phyloP scores from a whole-genome alignment of 371 early-diverging fungal genomes.

The Mucor piriformis region DNA sequence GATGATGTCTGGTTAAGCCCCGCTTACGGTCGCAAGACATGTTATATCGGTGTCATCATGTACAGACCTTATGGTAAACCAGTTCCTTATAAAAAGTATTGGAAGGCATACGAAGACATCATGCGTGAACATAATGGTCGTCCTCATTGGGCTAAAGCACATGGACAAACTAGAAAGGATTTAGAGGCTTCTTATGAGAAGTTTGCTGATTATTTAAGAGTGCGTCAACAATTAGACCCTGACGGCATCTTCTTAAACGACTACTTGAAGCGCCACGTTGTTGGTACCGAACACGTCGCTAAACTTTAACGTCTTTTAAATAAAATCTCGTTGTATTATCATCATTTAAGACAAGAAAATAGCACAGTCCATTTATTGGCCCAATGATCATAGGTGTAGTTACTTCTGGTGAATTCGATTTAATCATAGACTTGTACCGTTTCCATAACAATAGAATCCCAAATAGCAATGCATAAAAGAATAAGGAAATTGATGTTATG shows the following conservation, averaged over 20 bases:
- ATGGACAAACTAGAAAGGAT: constrained; percentile 59
- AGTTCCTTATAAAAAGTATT: constrained; percentile 77
- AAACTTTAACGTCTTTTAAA: constrained; percentile 8
- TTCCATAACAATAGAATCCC: too few species aligned
- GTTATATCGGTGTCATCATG: constrained; percentile 88
- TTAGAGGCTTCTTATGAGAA: constrained; percentile 67
- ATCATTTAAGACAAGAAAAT: too few species aligned
- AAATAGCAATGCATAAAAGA: too few species aligned
- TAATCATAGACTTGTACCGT: too few species aligned
- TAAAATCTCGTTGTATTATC: neutral
- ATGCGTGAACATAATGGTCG: constrained; percentile 75
- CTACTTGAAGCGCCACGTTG: constrained; percentile 71
- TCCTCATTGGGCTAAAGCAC: constrained; percentile 89
- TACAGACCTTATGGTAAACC: constrained; percentile 78
- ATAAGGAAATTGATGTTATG: too few species aligned
- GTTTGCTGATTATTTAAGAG: constrained; percentile 59
- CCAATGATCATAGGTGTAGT: too few species aligned
- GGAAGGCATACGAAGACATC: constrained; percentile 77
- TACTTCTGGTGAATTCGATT: too few species aligned
- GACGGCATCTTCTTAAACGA: constrained; percentile 75
- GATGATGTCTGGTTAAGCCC: constrained; percentile 85
- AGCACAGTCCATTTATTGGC: too few species aligned
- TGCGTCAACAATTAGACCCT: constrained; percentile 74
- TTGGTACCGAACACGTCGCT: constrained; percentile 16
- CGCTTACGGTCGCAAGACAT: constrained; percentile 67